These are phyloP conservation scores for Trametes punicea DNA, from an alignment of 768 basidiomycete genomes.

Conservation along the genomic window DNA sequence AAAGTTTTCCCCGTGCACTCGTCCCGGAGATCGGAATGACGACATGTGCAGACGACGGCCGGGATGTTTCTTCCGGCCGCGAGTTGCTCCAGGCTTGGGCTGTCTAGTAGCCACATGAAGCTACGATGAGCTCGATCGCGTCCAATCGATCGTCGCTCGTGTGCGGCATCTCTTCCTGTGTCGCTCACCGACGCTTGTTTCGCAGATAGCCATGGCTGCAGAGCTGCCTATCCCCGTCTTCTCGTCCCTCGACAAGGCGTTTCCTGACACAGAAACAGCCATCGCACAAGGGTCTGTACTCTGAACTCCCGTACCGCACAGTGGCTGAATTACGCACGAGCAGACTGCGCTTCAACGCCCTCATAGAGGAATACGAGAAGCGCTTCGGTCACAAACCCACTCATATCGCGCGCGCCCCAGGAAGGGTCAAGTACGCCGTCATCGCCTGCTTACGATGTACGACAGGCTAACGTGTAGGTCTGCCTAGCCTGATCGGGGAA, in stretches of 20 bases:
- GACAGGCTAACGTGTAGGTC: not conserved
- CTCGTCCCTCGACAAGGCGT: conserved; percentile 53
- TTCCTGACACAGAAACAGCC: conserved; percentile 50
- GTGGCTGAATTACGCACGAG: not conserved
- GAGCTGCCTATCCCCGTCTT: conserved; percentile 60
- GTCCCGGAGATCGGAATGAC: too few relatives aligned
- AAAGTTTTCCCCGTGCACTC: not conserved
- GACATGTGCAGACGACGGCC: not conserved
- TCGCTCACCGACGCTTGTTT: not conserved
- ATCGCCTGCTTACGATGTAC: not conserved
- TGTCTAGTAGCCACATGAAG: too few relatives aligned
- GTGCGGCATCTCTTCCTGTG: not conserved
- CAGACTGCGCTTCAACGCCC: conserved; percentile 56
- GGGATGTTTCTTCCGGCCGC: too few relatives aligned
- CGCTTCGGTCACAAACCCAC: conserved; percentile 65
- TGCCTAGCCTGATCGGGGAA: conserved; percentile 51
- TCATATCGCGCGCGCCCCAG: conserved; percentile 75
- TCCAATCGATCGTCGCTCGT: not conserved
- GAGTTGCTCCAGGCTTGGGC: too few relatives aligned
- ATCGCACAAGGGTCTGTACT: conserved; percentile 46
- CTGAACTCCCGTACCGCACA: not conserved
- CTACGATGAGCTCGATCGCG: too few relatives aligned
- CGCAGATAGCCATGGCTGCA: conserved; percentile 43
- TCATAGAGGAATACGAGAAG: conserved; percentile 56
- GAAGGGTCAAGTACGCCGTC: conserved; percentile 66